Evolutionary conservation across 768 basidiomycete genomes (phyloP), one percentile per base, ranked within the genome.

Genomic region (Neoboletus brunneissimus): DNA sequence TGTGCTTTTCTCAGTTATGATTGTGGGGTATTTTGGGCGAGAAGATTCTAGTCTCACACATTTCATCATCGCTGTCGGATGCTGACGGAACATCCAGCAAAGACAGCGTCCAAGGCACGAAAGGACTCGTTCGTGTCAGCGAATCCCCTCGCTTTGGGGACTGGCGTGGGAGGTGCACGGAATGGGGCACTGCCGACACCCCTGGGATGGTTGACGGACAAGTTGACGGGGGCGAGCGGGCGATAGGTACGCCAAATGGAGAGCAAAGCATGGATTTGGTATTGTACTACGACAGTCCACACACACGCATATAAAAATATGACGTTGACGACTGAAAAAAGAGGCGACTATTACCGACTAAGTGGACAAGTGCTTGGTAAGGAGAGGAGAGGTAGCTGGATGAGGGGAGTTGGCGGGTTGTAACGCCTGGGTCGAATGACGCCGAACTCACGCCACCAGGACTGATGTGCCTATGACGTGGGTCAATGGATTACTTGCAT

Each of bases 81-180:
- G 40, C 59, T 68, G 48, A 71, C 48, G 6, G 13, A 16, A 29
- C 55, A 51, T 59, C 38, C 67, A 93, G 91, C 88, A 51, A 87
- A 84, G 76, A 76, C 78, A 61, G 84, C 88, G 25, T 80, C 86
- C 48, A 85, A 84, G 62, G 81, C 84, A 35, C 81, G 91, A 58
- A 89, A 85, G 62, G 87, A 90, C 57, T 91, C 91, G 0, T 91
- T 84, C 68, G 74, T 81, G 29, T 85, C 89, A n/a, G 82, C 91
- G 18, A 91, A 94, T 64, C 91, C 91, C 9, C 80, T 94, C 40
- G 84, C 91, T 10, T 72, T 93, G 34, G 89, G 90, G 22, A 80
- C 81, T 42, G 70, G 72, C 8, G 77, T 80, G 27, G 85, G 86
- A 6, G 76, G 85, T n/a, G 78, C 83, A 27, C 76, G 86, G 55